These are phyloP conservation scores for Catunica adiposa DNA, from an alignment of 2,329 filamentous ascomycete species.

Conservation along the genomic window DNA sequence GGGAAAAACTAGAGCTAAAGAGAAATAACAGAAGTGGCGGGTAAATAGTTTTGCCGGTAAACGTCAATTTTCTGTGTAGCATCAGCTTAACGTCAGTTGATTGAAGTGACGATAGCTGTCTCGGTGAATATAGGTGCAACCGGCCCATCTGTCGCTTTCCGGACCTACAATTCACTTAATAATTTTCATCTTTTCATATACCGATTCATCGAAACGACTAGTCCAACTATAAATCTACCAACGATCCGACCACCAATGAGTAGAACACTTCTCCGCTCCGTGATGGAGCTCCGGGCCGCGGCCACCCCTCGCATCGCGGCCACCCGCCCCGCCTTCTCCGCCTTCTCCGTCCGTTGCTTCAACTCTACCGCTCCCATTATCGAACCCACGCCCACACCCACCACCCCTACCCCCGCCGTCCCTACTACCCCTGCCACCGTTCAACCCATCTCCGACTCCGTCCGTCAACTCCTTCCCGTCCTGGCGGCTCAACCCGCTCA, in stretches of 20 bases:
- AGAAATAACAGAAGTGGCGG: not conserved
- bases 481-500: slow-evolving; percentile 56
- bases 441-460: slow-evolving; percentile 28
- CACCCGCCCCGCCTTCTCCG: slow-evolving; percentile 30
- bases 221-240: no score
- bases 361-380: slow-evolving; percentile 11
- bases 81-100: not conserved
- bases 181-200: not conserved
- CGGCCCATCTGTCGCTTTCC: no score
- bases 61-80: slow-evolving; percentile 6
- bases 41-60: slow-evolving; percentile 10
- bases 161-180: not conserved
- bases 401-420: slow-evolving; percentile 19
- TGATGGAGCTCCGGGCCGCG: slow-evolving; percentile 40
- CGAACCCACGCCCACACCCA: slow-evolving; percentile 16
- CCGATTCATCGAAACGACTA: not conserved
- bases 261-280: slow-evolving; percentile 45
- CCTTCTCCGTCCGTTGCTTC: slow-evolving; percentile 30
- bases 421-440: slow-evolving; percentile 23
- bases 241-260: slow-evolving; percentile 27
- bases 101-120: slow-evolving; percentile 1
- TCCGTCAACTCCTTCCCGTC: slow-evolving; percentile 48
- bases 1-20: not conserved
- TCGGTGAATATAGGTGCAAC: no score
- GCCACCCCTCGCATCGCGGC: slow-evolving; percentile 17